phyloP scores from a whole-genome alignment of 2,329 filamentous ascomycete species.

The Aspergillus brunneoviolaceus region DNA sequence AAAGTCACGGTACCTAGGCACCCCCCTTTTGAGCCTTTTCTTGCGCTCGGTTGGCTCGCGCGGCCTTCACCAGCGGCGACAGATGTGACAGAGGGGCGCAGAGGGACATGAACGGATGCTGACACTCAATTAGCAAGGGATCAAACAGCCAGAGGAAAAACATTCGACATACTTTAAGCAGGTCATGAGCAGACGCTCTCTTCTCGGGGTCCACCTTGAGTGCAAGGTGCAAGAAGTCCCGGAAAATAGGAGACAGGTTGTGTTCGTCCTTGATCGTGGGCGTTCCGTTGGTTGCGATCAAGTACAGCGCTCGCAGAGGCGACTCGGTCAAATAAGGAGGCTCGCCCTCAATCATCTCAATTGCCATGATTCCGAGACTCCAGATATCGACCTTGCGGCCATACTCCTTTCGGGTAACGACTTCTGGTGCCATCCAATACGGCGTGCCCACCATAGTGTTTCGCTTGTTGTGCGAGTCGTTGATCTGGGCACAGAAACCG shows the following conservation, averaged over 20 bases:
- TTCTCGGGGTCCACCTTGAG: slow-evolving; percentile 97
- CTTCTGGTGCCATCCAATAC: slow-evolving; percentile 99
- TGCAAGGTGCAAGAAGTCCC: slow-evolving; percentile 88
- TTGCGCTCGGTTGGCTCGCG: slow-evolving; percentile 78
- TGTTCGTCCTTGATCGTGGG: slow-evolving; percentile 93
- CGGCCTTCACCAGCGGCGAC: slow-evolving; percentile 81
- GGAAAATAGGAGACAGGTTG: slow-evolving; percentile 75
- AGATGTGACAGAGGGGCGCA: slow-evolving; percentile 75
- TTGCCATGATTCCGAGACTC: slow-evolving; percentile 98
- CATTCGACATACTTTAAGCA: slow-evolving; percentile 73
- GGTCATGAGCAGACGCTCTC: slow-evolving; percentile 88
- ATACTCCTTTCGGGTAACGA: slow-evolving; percentile 96
- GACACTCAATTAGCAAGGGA: slow-evolving; percentile 17
- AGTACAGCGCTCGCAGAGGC: slow-evolving; percentile 84
- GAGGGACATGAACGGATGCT: slow-evolving; percentile 79
- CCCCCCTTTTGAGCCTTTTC: slow-evolving; percentile 72
- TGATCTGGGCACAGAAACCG: slow-evolving; percentile 97
- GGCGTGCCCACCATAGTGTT: slow-evolving; percentile 99
- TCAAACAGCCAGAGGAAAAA: neutral
- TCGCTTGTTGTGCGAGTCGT: slow-evolving; percentile 93
- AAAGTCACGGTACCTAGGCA: slow-evolving; percentile 24
- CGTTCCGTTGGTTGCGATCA: slow-evolving; percentile 96
- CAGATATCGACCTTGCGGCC: slow-evolving; percentile 98
- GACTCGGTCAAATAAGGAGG: slow-evolving; percentile 96
- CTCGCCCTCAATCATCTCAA: slow-evolving; percentile 99